Conservation (phyloP, 1,284 basidiomycete genomes). For the Tetrapyrgos nigripes region DNA sequence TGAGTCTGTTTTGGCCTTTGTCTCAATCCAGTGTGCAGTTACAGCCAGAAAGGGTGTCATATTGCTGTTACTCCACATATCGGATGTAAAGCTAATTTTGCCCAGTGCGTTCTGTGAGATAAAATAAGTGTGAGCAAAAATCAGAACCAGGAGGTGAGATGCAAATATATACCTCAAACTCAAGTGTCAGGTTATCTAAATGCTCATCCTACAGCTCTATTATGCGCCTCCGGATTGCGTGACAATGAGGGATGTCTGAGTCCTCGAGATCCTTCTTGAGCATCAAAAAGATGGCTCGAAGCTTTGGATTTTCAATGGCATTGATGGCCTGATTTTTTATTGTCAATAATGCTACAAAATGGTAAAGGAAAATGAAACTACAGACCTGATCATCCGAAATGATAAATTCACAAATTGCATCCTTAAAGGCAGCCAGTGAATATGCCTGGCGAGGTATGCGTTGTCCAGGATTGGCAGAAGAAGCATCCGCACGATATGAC, state of each 20-base stretch:
- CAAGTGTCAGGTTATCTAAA: slow-evolving; percentile 18
- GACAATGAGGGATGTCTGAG: slow-evolving; percentile 33
- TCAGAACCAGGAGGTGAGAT: not conserved
- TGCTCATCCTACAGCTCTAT: slow-evolving; percentile 28
- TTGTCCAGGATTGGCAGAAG: not conserved
- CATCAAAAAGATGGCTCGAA: slow-evolving; percentile 31
- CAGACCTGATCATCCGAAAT: slow-evolving; percentile 40
- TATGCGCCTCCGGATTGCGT: slow-evolving; percentile 26
- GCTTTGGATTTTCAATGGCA: slow-evolving; percentile 19
- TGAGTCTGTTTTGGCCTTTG: too few relatives aligned
- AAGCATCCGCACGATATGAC: slow-evolving; percentile 8
- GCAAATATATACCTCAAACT: slow-evolving; percentile 24
- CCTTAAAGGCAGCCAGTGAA: slow-evolving; percentile 26
- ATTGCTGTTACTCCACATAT: too few relatives aligned
- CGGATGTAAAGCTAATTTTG: not conserved
- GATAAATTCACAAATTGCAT: slow-evolving; percentile 34
- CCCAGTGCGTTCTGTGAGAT: not conserved
- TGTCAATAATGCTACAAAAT: slow-evolving; percentile 5
- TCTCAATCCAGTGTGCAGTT: too few relatives aligned
- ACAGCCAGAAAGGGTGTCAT: too few relatives aligned
- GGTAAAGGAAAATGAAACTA: slow-evolving; percentile 11
- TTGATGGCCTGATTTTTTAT: slow-evolving; percentile 31
- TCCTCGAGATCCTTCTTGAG: slow-evolving; percentile 28
- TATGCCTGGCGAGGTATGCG: slow-evolving; percentile 13
- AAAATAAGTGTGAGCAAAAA: not conserved